Percentiles rank a stretch among this genome's conserved stretches.
These are phyloP conservation scores for Andrographis paniculata DNA, from an alignment of 305 asterid genomes.

Conservation along the genomic window DNA sequence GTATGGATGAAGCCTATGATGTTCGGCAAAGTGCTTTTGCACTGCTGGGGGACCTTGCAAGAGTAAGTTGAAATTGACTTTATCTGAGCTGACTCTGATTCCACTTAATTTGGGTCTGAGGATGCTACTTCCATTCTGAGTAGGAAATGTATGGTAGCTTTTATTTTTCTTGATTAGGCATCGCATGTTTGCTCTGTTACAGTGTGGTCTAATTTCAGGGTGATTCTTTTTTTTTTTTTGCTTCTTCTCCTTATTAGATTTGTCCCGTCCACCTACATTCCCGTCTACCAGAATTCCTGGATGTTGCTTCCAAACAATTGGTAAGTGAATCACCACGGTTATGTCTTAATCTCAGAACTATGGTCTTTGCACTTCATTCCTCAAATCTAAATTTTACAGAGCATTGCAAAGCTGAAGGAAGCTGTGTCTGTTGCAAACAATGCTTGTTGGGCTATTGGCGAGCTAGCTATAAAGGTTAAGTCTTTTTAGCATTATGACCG, in stretches of 20 bases:
- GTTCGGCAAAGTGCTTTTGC: constrained; percentile 99
- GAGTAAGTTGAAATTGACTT: constrained; percentile 44
- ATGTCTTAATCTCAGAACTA: constrained; percentile 10
- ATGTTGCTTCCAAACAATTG: constrained; percentile 86
- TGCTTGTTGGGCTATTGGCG: constrained; percentile 99
- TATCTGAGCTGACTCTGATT: neutral
- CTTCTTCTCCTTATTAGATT: constrained; percentile 45
- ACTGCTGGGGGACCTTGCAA: constrained; percentile 94
- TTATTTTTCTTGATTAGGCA: neutral
- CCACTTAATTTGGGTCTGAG: constrained; percentile 1
- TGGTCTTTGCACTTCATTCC: constrained; percentile 12
- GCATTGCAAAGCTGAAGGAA: constrained; percentile 73
- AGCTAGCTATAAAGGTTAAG: constrained; percentile 93
- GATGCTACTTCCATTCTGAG: constrained; percentile 1
- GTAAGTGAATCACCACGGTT: constrained; percentile 32
- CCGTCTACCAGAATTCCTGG: constrained; percentile 79
- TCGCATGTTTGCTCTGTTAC: constrained; percentile 13
- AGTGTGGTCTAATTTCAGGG: constrained; percentile 1
- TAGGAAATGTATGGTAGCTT: neutral
- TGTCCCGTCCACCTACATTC: constrained; percentile 87
- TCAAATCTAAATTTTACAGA: constrained; percentile 32
- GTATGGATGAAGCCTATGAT: constrained; percentile 90
- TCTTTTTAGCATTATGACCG: neutral
- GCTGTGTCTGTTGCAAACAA: constrained; percentile 91
- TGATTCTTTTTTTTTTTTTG: neutral